Base-by-base conservation (phyloP, 768 basidiomycete species). In the Suillus lakei region DNA sequence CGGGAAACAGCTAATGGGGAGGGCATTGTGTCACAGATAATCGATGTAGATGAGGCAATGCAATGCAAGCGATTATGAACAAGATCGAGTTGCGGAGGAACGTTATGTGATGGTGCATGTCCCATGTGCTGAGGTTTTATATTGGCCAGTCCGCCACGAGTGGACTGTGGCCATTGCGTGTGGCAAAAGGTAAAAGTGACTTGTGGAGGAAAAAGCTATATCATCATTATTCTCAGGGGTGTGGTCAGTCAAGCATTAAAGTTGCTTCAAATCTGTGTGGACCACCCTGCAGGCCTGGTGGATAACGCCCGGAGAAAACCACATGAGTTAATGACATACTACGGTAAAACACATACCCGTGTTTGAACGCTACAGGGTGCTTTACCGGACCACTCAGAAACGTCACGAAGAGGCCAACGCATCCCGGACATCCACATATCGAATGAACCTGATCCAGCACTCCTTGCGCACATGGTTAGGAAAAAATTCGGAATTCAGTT, bases 21-120 rank as follows among this genome's bases (percentile, higher is more conserved):
- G 15, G 71, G 16, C 74, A 74, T 76, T 43, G 43, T 59, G 67
- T 69, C 69, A 66, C 74, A 60, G 68, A 75, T 74, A 56, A 54
- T 68, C 53, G 12, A 38, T 23, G 34, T 28, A 43, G 36, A 48
- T 55, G 51, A 28, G 34, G 30, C 34, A 36, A 62, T 66, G 54
- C n/a, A 64, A 51, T 65, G 66, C 64, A 61, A 61, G 62, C 34
- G 36, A 48, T 41, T 36, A 50, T 63, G 63, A 36, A 36, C 21
- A 41, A 26, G 53, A 63, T 60, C 12, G 46, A 60, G 64, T 34
- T 54, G 43, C 43, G 28, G 61, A 55, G 13, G 51, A 21, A 43
- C 15, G 55, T 34, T 21, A n/a, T 61, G 34, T 28, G 48, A 51
- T 55, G 32, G 54, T 34, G 21, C 54, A 23, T 55, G 12, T 55